These are phyloP conservation scores for Kwoniella mangroviensis DNA, from an alignment of 768 basidiomycete species.

Conservation along the genomic window DNA sequence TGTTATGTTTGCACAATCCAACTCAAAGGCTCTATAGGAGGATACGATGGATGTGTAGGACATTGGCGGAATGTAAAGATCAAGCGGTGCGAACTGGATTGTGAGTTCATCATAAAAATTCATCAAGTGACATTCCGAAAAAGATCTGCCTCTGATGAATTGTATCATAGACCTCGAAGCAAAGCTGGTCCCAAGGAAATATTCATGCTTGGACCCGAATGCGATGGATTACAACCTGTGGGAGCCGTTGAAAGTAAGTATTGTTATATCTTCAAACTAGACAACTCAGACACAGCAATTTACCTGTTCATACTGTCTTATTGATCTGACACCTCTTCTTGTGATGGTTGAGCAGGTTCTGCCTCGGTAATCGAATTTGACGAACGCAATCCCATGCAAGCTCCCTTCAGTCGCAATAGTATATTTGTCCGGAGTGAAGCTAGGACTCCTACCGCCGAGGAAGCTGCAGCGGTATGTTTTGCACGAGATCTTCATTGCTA, in stretches of 20 bases:
- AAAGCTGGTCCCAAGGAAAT: constrained; percentile 18
- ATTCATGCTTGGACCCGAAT: constrained; percentile 25
- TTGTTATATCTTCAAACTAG: not conserved
- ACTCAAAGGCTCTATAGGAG: constrained; percentile 9
- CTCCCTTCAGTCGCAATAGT: constrained; percentile 7
- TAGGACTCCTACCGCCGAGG: constrained; percentile 7
- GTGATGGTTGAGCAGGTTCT: constrained; percentile 13
- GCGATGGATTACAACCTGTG: constrained; percentile 25
- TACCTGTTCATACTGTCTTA: too few species aligned
- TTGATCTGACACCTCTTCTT: too few species aligned
- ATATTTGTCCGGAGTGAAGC: constrained; percentile 28
- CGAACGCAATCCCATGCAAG: constrained; percentile 32
- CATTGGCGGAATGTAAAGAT: constrained; percentile 16
- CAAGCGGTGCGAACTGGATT: constrained; percentile 11
- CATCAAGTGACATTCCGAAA: not conserved
- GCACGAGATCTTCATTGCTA: not conserved
- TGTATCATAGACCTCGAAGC: constrained; percentile 20
- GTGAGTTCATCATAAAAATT: constrained; percentile 18
- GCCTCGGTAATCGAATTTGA: constrained; percentile 30
- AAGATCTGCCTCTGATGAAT: constrained; percentile 7
- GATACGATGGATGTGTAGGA: constrained; percentile 32
- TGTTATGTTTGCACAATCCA: not conserved
- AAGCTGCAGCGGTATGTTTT: not conserved
- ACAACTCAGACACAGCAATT: too few species aligned
- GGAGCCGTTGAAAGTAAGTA: constrained; percentile 28